Evolutionary conservation across 768 basidiomycete species (phyloP).

Genomic region (Candolleomyces efflorescens): DNA sequence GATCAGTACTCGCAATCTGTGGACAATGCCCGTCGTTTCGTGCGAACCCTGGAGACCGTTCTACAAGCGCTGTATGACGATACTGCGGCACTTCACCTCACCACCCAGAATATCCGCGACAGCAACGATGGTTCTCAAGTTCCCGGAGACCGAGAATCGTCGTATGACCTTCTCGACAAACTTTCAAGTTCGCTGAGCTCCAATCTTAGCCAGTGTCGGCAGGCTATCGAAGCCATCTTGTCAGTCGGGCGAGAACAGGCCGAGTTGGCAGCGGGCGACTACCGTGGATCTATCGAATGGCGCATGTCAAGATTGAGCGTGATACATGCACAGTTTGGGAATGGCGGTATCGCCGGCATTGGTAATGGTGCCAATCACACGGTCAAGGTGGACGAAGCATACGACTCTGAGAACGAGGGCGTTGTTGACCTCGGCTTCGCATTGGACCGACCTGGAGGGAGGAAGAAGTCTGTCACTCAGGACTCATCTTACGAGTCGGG

Average conservation of each 20-base stretch:
- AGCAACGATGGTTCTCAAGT: conserved; percentile 24
- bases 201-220: conserved; percentile 52
- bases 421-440: conserved; percentile 57
- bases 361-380: conserved; percentile 10
- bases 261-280: conserved; percentile 63
- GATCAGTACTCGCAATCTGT: conserved; percentile 61
- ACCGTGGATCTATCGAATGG: conserved; percentile 74
- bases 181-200: conserved; percentile 49
- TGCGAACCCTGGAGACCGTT: conserved; percentile 65
- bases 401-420: conserved; percentile 43
- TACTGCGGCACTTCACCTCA: conserved; percentile 52
- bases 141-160: conserved; percentile 27
- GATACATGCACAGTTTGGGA: conserved; percentile 47
- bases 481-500: conserved; percentile 25
- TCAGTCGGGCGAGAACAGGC: conserved; percentile 68
- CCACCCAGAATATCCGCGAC: conserved; percentile 49
- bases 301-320: conserved; percentile 67
- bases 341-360: conserved; percentile 30
- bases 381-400: conserved; percentile 8
- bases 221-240: conserved; percentile 59
- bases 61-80: conserved; percentile 77
- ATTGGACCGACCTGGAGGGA: conserved; percentile 36
- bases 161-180: conserved; percentile 45
- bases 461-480: conserved; percentile 17
- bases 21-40: conserved; percentile 59